Percentiles rank a stretch among this genome's conserved stretches.
These are phyloP conservation scores for Aspergillus affinis DNA, from an alignment of 495 filamentous ascomycete genomes.

Conservation along the genomic window DNA sequence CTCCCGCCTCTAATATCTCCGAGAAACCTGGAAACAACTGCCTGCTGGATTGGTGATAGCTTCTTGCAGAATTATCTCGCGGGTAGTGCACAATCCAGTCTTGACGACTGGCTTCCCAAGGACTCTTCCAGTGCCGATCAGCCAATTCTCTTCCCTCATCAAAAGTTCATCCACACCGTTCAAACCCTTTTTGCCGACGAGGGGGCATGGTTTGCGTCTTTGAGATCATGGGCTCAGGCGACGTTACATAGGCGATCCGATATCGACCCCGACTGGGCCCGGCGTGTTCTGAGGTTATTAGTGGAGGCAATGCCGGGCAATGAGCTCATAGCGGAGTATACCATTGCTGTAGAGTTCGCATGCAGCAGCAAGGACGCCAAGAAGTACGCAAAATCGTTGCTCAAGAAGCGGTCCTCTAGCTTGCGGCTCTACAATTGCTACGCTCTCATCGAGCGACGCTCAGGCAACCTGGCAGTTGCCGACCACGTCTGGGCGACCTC, in stretches of 20 bases:
- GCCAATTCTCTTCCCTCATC: constrained; percentile 28
- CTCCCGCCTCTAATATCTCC: constrained; percentile 52
- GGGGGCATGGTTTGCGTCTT: constrained; percentile 43
- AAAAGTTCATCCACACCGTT: constrained; percentile 34
- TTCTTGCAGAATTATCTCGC: constrained; percentile 49
- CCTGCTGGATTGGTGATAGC: constrained; percentile 41
- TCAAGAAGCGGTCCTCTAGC: constrained; percentile 66
- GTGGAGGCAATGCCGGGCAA: constrained; percentile 37
- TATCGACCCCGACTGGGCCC: constrained; percentile 48
- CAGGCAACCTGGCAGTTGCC: constrained; percentile 53
- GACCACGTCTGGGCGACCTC: constrained; percentile 66
- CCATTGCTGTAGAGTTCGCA: constrained; percentile 65
- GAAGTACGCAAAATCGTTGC: constrained; percentile 68
- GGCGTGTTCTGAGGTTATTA: constrained; percentile 55
- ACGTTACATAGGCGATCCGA: constrained; percentile 15
- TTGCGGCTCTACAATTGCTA: constrained; percentile 76
- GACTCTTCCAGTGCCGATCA: constrained; percentile 9
- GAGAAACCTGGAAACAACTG: constrained; percentile 21
- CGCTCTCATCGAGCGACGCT: constrained; percentile 66
- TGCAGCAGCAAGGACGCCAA: constrained; percentile 56
- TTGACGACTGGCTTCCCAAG: constrained; percentile 30
- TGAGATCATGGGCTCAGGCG: constrained; percentile 32
- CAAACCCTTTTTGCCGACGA: constrained; percentile 42
- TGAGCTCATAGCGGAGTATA: constrained; percentile 65
- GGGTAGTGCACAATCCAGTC: constrained; percentile 20